phyloP scores from a whole-genome alignment of 495 filamentous ascomycete genomes.

The Elasticomyces elasticus region DNA sequence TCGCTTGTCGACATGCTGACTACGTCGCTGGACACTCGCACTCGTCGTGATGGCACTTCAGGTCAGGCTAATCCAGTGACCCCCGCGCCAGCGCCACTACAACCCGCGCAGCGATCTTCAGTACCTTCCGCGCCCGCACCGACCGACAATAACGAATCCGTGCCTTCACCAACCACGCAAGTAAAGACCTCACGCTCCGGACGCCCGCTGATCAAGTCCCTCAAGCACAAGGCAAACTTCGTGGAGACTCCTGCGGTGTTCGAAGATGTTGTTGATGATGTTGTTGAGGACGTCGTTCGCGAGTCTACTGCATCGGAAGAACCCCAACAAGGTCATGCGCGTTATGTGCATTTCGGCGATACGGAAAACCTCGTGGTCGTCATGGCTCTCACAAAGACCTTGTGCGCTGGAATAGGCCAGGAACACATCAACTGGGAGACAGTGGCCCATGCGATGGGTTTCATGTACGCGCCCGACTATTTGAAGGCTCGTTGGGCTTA shows the following conservation, averaged over 20 bases:
- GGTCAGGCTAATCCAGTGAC: too few relatives aligned
- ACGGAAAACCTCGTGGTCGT: constrained; percentile 39
- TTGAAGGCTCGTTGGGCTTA: background rate
- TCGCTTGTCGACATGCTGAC: background rate
- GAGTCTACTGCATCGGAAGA: background rate
- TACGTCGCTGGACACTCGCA: background rate
- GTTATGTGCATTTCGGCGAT: background rate
- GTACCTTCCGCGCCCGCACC: too few relatives aligned
- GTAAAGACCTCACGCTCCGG: background rate
- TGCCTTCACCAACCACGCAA: background rate
- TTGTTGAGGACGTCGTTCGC: background rate
- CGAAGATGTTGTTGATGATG: background rate
- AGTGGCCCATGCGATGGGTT: constrained; percentile 33
- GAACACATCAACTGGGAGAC: constrained; percentile 61
- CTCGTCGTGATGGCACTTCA: background rate
- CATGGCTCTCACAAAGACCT: constrained; percentile 60
- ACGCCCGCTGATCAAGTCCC: background rate
- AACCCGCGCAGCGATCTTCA: too few relatives aligned
- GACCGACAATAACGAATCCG: background rate
- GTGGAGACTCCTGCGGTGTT: background rate
- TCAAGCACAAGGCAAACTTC: background rate
- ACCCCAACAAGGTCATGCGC: background rate
- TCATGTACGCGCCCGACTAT: constrained; percentile 5
- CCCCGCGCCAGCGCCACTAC: too few relatives aligned
- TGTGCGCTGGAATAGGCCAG: constrained; percentile 63